Percentiles rank a stretch among this genome's conserved stretches.
Evolutionary conservation across 306 rosid genomes (phyloP).

Genomic region (Medicago lupulina): DNA sequence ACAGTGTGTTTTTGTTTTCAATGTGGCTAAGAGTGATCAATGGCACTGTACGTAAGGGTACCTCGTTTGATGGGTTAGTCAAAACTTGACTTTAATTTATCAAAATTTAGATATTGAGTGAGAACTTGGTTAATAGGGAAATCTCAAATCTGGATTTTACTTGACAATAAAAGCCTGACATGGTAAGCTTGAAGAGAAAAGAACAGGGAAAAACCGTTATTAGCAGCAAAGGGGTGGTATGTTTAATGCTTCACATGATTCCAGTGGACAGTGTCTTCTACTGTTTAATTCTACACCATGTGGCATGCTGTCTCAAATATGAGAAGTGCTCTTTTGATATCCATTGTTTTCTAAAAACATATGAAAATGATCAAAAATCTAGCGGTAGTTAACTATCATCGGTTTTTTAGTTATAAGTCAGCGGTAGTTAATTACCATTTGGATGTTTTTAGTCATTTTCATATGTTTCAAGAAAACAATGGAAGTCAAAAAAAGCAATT

Average conservation of each 20-base stretch:
- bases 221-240: conserved; percentile 15
- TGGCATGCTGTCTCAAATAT: too few relatives aligned
- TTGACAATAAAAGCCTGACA: conserved; percentile 29
- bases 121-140: conserved; percentile 2
- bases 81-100: conserved; percentile 18
- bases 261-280: not conserved
- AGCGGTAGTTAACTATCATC: too few relatives aligned
- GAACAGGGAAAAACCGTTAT: conserved; percentile 38
- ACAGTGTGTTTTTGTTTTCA: conserved; percentile 41
- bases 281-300: not conserved
- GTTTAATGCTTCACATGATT: not conserved
- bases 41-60: conserved; percentile 29
- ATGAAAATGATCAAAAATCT: too few relatives aligned
- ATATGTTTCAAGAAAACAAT: too few relatives aligned
- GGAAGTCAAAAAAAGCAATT: too few relatives aligned
- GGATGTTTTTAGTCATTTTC: too few relatives aligned
- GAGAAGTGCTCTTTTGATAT: too few relatives aligned
- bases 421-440: too few relatives aligned
- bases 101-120: conserved; percentile 40
- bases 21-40: conserved; percentile 31
- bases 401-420: too few relatives aligned
- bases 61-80: conserved; percentile 25
- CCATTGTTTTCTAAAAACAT: too few relatives aligned
- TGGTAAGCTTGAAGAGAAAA: conserved; percentile 15
- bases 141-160: not conserved